Percentiles rank a stretch among this genome's conserved stretches.
phyloP scores from a whole-genome alignment of 257 asterid genomes.

The Nicotiana paniculata region DNA sequence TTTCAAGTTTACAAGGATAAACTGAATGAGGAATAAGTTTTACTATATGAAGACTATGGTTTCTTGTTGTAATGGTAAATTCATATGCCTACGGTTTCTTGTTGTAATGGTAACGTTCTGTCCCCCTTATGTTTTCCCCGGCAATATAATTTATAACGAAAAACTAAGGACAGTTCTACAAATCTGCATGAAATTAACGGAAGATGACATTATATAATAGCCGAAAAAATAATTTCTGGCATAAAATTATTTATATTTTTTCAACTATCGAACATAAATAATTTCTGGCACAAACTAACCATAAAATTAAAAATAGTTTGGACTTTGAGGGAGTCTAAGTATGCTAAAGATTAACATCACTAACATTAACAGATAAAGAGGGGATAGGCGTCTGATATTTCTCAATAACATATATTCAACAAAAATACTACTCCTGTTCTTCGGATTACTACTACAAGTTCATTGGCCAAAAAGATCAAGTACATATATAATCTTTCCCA shows the following conservation, averaged over 20 bases:
- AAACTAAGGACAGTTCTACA: too few relatives aligned
- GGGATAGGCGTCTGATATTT: neutral
- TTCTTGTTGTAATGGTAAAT: neutral
- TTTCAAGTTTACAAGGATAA: neutral
- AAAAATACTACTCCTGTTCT: neutral
- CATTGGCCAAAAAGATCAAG: neutral
- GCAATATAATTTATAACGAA: too few relatives aligned
- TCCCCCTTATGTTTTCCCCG: neutral
- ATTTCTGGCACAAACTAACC: too few relatives aligned
- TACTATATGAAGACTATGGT: neutral
- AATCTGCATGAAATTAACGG: too few relatives aligned
- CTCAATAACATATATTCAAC: neutral
- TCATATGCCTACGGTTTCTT: neutral
- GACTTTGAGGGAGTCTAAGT: too few relatives aligned
- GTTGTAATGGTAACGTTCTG: too few relatives aligned
- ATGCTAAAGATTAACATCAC: neutral
- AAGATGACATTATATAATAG: too few relatives aligned
- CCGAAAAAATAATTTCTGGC: too few relatives aligned
- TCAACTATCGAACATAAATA: too few relatives aligned
- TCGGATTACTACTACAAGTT: neutral
- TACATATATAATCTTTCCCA: neutral
- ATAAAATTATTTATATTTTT: too few relatives aligned
- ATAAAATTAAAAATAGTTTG: too few relatives aligned
- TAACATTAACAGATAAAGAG: neutral
- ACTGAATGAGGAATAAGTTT: neutral